These are phyloP conservation scores for Tolypocladium album DNA, from an alignment of 2,329 filamentous ascomycete species.

Conservation along the genomic window DNA sequence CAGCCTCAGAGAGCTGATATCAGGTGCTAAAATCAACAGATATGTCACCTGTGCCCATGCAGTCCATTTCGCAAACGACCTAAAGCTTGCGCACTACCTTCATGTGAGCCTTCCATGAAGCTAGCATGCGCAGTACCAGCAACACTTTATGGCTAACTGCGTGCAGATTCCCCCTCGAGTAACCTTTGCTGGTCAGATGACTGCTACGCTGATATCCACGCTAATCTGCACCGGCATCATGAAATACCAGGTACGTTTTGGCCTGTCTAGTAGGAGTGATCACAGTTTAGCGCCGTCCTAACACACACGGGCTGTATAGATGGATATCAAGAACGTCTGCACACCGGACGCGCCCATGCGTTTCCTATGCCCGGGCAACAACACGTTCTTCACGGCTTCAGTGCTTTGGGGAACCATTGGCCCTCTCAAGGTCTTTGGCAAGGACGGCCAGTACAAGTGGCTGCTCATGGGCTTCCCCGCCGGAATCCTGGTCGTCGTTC, in stretches of 20 bases:
- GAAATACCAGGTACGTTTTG: constrained; percentile 20
- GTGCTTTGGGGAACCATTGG: constrained; percentile 31
- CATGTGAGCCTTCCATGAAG: constrained; percentile 15
- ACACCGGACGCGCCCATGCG: constrained; percentile 21
- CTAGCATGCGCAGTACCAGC: not conserved
- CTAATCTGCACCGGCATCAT: constrained; percentile 23
- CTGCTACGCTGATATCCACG: constrained; percentile 22
- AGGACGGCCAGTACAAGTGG: constrained; percentile 22
- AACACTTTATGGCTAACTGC: not conserved
- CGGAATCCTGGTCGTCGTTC: constrained; percentile 22
- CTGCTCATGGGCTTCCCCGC: constrained; percentile 29
- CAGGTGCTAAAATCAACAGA: constrained; percentile 1
- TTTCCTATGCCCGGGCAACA: constrained; percentile 25
- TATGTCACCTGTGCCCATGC: constrained; percentile 24
- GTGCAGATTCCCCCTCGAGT: constrained; percentile 20
- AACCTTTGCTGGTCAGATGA: constrained; percentile 23
- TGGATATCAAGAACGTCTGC: constrained; percentile 25
- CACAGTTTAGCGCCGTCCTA: not conserved
- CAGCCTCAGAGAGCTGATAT: not conserved
- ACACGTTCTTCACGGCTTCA: constrained; percentile 27
- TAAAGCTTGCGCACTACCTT: constrained; percentile 31
- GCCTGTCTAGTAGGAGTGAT: no score
- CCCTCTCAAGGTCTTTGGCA: constrained; percentile 24
- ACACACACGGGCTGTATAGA: constrained; percentile 5
- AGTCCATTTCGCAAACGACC: constrained; percentile 21